phyloP scores from a whole-genome alignment of 1,139 yeast species.

The Pneumocystis canis region DNA sequence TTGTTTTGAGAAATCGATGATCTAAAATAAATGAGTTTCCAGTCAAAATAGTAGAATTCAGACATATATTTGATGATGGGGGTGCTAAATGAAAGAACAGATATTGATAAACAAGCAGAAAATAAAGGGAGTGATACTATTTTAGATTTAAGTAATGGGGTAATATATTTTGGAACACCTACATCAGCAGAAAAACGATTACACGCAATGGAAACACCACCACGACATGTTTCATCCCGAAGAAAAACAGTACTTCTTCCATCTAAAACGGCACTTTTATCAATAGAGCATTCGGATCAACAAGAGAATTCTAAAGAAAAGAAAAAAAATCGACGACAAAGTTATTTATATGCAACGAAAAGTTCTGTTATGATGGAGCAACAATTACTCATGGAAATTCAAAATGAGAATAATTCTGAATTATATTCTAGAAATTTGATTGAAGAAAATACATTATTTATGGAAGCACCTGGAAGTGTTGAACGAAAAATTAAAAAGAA shows the following conservation, averaged over 20 bases:
- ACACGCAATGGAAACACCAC: background rate
- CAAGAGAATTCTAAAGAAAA: conserved; percentile 2
- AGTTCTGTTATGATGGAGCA: conserved; percentile 5
- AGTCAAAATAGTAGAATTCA: background rate
- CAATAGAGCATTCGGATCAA: background rate
- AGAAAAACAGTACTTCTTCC: background rate
- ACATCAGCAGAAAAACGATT: background rate
- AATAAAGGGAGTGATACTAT: background rate
- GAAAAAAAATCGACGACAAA: conserved; percentile 9
- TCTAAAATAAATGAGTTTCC: background rate
- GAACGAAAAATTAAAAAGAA: conserved; percentile 8
- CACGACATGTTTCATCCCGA: background rate
- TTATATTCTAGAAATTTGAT: conserved; percentile 3
- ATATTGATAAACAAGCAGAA: background rate
- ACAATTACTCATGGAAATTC: conserved; percentile 2
- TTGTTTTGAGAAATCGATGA: background rate
- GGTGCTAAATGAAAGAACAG: background rate
- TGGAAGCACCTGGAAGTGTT: conserved; percentile 12
- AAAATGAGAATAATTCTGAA: conserved; percentile 4
- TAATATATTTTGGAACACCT: background rate
- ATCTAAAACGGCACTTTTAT: background rate
- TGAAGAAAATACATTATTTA: conserved; percentile 3
- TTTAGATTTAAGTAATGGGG: background rate
- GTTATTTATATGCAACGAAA: conserved; percentile 11
- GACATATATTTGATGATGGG: background rate